phyloP scores from a whole-genome alignment of 2,329 filamentous ascomycete species.

The Hymenoscyphus repandus region DNA sequence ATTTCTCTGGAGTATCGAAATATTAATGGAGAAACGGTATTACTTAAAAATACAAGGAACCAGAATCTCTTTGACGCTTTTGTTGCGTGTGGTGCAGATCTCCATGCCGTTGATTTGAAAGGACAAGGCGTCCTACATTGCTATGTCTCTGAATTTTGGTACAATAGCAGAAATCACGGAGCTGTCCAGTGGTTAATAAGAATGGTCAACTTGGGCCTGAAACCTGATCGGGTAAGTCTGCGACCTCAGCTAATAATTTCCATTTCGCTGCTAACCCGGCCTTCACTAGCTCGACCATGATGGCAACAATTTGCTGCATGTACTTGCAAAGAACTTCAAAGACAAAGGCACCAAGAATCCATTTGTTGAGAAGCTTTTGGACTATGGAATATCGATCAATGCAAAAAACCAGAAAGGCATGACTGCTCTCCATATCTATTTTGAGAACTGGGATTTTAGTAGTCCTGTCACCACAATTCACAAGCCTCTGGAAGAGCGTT shows the following conservation, averaged over 20 bases:
- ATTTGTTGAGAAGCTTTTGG: slow-evolving; percentile 2
- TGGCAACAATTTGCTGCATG: too few relatives aligned
- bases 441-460: slow-evolving; percentile 3
- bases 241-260: background rate
- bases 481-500: background rate
- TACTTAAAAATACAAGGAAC: background rate
- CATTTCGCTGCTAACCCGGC: too few relatives aligned
- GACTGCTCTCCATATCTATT: slow-evolving; percentile 10
- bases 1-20: too few relatives aligned
- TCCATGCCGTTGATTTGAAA: slow-evolving; percentile 4
- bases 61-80: slow-evolving; percentile 7
- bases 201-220: background rate
- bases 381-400: slow-evolving; percentile 9
- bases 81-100: slow-evolving; percentile 9
- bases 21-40: too few relatives aligned
- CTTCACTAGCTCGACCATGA: too few relatives aligned
- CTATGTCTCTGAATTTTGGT: too few relatives aligned
- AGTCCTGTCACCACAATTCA: background rate
- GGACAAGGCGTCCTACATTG: slow-evolving; percentile 3
- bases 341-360: too few relatives aligned
- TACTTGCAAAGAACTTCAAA: too few relatives aligned
- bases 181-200: slow-evolving; percentile 1
- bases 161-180: background rate
- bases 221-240: background rate
- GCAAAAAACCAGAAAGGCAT: slow-evolving; percentile 6